phyloP scores from a whole-genome alignment of 768 basidiomycete genomes.

The Kwoniella heveanensis region DNA sequence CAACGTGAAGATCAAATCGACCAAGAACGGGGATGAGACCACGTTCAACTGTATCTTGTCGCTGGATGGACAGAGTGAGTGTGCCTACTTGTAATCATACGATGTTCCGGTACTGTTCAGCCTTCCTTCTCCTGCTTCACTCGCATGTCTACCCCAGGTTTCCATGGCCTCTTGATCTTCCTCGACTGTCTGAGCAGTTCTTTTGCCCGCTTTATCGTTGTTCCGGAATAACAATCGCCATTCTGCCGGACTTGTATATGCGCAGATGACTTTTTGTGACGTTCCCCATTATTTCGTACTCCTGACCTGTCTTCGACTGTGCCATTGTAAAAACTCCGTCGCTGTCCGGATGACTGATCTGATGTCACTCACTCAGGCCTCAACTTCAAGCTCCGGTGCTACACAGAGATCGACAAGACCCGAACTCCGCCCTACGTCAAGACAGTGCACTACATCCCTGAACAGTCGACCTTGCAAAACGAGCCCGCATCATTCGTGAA shows the following conservation, averaged over 20 bases:
- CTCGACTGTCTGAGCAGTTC: no score
- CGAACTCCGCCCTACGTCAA: conserved; percentile 18
- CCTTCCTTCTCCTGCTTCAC: no score
- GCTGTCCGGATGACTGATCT: not conserved
- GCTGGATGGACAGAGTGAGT: conserved; percentile 41
- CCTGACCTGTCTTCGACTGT: no score
- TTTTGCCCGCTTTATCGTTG: no score
- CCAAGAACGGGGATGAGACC: conserved; percentile 64
- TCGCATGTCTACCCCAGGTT: no score
- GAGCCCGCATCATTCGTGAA: conserved; percentile 47
- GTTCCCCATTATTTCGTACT: no score
- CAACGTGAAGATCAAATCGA: conserved; percentile 62
- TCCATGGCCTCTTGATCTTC: no score
- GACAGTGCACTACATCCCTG: conserved; percentile 45
- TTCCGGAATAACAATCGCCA: no score
- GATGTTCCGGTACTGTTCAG: no score
- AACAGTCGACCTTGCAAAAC: conserved; percentile 30
- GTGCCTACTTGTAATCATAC: not conserved
- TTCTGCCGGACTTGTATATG: no score
- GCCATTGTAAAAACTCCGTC: no score
- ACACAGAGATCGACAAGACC: conserved; percentile 35
- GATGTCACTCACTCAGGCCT: conserved; percentile 30
- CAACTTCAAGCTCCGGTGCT: conserved; percentile 50
- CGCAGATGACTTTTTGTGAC: no score
- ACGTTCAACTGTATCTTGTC: conserved; percentile 64